A percentile compares a stretch with the other conserved stretches of the same genome.
Evolutionary conservation across 805 yeast species (phyloP).

Genomic region (Ogataea nitratoaversa): DNA sequence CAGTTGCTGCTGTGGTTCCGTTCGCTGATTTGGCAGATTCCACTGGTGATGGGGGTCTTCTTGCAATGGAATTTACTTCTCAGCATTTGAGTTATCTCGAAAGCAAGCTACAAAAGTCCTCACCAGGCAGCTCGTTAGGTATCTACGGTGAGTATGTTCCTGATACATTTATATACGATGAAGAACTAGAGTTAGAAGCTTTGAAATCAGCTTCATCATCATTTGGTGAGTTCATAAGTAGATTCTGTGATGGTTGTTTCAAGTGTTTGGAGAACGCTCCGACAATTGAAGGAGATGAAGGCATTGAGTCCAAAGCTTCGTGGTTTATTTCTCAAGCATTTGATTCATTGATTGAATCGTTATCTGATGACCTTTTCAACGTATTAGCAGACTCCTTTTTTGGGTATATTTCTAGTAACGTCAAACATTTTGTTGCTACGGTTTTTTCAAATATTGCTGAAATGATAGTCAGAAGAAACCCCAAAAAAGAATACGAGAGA

Average conservation of each 20-base stretch:
- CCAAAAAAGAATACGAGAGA: constrained; percentile 40
- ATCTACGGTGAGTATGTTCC: constrained; percentile 19
- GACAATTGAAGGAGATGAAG: constrained; percentile 47
- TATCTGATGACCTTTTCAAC: constrained; percentile 52
- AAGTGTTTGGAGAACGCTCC: constrained; percentile 66
- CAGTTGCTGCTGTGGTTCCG: constrained; percentile 70
- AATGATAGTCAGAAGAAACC: constrained; percentile 62
- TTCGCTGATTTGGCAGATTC: constrained; percentile 54
- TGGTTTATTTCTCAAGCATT: constrained; percentile 34
- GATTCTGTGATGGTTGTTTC: constrained; percentile 56
- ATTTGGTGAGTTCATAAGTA: constrained; percentile 55
- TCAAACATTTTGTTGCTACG: constrained; percentile 57
- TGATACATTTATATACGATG: constrained; percentile 37
- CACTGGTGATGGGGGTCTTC: constrained; percentile 33
- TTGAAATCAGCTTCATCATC: constrained; percentile 69
- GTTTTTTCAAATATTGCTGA: constrained; percentile 71
- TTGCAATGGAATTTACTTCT: constrained; percentile 55
- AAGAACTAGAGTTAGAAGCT: constrained; percentile 48
- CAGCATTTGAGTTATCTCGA: constrained; percentile 58
- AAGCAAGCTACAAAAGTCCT: constrained; percentile 32
- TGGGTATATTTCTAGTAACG: constrained; percentile 56
- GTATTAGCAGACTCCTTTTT: constrained; percentile 44
- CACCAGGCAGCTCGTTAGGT: constrained; percentile 21
- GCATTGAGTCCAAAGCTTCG: constrained; percentile 47
- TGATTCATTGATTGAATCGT: constrained; percentile 51